Base-by-base conservation (phyloP, 2,329 filamentous ascomycete genomes). In the Ophiostoma populinum region DNA sequence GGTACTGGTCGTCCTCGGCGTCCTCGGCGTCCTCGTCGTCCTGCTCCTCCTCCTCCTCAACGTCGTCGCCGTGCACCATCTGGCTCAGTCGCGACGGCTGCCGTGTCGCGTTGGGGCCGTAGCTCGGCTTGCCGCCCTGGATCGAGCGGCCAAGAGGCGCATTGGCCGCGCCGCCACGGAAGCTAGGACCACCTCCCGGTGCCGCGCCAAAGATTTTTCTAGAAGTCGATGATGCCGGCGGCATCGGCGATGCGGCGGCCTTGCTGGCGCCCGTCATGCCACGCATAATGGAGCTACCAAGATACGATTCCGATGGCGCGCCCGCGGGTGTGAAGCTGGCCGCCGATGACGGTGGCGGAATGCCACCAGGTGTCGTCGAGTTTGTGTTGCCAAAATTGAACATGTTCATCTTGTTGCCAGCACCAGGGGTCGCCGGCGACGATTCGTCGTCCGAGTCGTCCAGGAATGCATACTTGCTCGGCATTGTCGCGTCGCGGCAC, bases 261-360 rank as follows among this genome's bases (percentile, higher is more conserved):
- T 32, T 35, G 19, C 31, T n/a, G n/a, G n/a, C 28, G 17, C 26
- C 36, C 15, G 46, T 43, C 39, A 49, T 41, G 32, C 48, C 58
- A 32, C 57, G 58, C 53, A 65, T 55, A 35, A 69, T 58, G 24
- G 67, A 70, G 51, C 65, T 69, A 37, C 65, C 62, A 24, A 71
- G 51, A 45, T 59, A 70, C 10, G 63, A 64, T 20, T 59, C 63
- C 16, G 67, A 65, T 1, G 67, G 67, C 12, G 66, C 65, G 37
- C 69, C 69, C 12, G 59, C 57, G 2, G 67, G 66, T 2, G 67
- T 70, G 51, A 70, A 70, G 28, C 65, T 68, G 5, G 60, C 59
- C 7, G 59, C 57, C 7, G 65, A 64, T 19, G 67, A 65, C 8
- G 65, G 63, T 9, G 65, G 63, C 18, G 62, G 63, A 19, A 60